phyloP scores from a whole-genome alignment of 2,329 filamentous ascomycete genomes.

The Corniculantispora saksenae region DNA sequence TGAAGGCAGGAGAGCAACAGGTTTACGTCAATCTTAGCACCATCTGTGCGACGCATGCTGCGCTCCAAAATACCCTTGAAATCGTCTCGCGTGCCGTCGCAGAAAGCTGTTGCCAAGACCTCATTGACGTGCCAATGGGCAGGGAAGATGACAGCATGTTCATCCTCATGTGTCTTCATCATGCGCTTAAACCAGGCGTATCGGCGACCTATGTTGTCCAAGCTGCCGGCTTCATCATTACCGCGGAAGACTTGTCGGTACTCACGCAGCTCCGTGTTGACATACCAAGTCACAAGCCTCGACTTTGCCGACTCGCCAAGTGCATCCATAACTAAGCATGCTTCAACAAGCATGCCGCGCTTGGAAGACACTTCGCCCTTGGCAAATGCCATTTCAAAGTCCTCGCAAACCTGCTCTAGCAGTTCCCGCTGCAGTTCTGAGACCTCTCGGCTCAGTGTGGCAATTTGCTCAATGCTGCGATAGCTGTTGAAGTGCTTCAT shows the following conservation, averaged over 20 bases:
- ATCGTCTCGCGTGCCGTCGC: constrained; percentile 92
- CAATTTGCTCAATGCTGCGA: constrained; percentile 96
- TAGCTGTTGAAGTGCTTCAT: constrained; percentile 99
- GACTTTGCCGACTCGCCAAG: constrained; percentile 83
- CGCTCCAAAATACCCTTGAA: constrained; percentile 90
- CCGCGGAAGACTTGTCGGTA: constrained; percentile 94
- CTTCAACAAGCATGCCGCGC: constrained; percentile 74
- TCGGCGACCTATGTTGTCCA: constrained; percentile 93
- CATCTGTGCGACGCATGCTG: constrained; percentile 77
- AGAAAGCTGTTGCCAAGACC: constrained; percentile 86
- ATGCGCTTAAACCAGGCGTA: constrained; percentile 97
- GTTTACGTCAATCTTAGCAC: constrained; percentile 84
- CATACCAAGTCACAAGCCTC: constrained; percentile 91
- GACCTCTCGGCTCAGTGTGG: constrained; percentile 86
- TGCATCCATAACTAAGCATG: constrained; percentile 91
- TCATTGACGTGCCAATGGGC: constrained; percentile 87
- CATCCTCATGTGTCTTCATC: constrained; percentile 92
- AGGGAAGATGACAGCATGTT: constrained; percentile 87
- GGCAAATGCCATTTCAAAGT: constrained; percentile 94
- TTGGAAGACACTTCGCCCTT: constrained; percentile 77
- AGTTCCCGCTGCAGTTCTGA: constrained; percentile 90
- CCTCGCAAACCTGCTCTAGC: constrained; percentile 96
- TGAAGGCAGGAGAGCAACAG: constrained; percentile 85
- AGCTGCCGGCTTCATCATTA: constrained; percentile 91
- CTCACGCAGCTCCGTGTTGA: constrained; percentile 93